phyloP scores from a whole-genome alignment of 2,329 filamentous ascomycete genomes.

The Trichoderma sp. region DNA sequence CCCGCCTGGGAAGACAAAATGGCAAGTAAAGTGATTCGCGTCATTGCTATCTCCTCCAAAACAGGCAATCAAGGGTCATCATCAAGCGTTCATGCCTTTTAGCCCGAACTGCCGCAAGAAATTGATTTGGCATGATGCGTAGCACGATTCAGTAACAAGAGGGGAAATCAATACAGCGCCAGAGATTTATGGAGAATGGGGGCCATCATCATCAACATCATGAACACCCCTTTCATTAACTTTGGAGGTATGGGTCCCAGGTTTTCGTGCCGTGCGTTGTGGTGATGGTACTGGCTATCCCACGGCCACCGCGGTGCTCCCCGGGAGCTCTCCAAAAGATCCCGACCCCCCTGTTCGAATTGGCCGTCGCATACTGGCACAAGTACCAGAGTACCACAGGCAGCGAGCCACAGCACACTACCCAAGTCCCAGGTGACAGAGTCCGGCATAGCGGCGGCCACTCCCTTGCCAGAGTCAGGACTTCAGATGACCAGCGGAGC shows the following conservation, averaged over 20 bases:
- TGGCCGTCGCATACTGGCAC: conserved; percentile 4
- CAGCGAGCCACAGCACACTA: background rate
- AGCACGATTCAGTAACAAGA: background rate
- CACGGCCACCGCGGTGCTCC: conserved; percentile 15
- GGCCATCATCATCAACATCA: conserved; percentile 4
- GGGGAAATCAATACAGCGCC: background rate
- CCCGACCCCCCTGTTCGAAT: conserved; percentile 10
- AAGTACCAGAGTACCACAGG: background rate
- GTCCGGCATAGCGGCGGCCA: conserved; percentile 19
- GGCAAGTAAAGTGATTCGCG: conserved; percentile 3
- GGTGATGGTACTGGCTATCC: background rate
- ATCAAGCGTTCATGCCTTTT: background rate
- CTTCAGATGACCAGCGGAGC: conserved; percentile 12
- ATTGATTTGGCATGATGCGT: background rate
- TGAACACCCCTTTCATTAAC: conserved; percentile 21
- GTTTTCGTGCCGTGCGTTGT: conserved; percentile 1
- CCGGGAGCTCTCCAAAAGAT: conserved; percentile 15
- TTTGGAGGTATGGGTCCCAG: conserved; percentile 8
- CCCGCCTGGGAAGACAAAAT: background rate
- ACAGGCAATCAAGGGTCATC: background rate
- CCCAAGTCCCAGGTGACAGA: background rate
- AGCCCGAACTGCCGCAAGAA: background rate
- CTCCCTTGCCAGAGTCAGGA: conserved; percentile 21
- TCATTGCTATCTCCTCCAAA: background rate
- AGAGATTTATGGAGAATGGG: background rate